A percentile compares a stretch with the other conserved stretches of the same genome.
phyloP scores from a whole-genome alignment of 129 eudicot species.

The Helianthus tuberosus region DNA sequence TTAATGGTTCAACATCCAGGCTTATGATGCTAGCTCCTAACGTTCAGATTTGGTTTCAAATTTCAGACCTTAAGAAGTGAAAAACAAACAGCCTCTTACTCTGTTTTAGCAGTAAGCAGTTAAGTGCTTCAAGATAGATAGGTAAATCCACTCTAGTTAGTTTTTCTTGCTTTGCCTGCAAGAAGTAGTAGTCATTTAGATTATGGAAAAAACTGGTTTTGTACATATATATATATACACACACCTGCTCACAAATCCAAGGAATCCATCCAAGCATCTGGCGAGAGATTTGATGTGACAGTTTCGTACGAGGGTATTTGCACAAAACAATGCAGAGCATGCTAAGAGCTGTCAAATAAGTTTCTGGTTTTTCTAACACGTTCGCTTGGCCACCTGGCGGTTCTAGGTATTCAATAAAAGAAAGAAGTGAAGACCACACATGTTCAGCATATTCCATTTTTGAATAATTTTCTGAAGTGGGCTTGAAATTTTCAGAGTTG shows the following conservation, averaged over 20 bases:
- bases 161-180: slow-evolving; percentile 56
- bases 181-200: slow-evolving; percentile 31
- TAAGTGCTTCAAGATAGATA: slow-evolving; percentile 81
- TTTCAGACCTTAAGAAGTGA: slow-evolving; percentile 5
- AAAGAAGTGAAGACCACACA: slow-evolving; percentile 51
- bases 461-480: slow-evolving; percentile 33
- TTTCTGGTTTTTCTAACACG: slow-evolving; percentile 47
- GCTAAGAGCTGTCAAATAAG: slow-evolving; percentile 71
- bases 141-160: slow-evolving; percentile 47
- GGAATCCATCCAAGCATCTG: slow-evolving; percentile 70
- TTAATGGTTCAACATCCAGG: not conserved
- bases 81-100: slow-evolving; percentile 43
- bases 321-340: slow-evolving; percentile 70
- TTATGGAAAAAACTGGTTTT: slow-evolving; percentile 21
- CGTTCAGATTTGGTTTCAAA: not conserved
- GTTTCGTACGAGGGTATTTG: slow-evolving; percentile 42
- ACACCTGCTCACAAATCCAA: slow-evolving; percentile 88
- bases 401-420: slow-evolving; percentile 55
- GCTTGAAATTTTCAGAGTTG: slow-evolving; percentile 16
- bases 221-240: not conserved
- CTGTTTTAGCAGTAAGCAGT: slow-evolving; percentile 57
- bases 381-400: slow-evolving; percentile 54
- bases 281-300: slow-evolving; percentile 43
- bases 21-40: not conserved
- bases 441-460: slow-evolving; percentile 51